Percentiles rank a stretch among this genome's conserved stretches.
These are phyloP conservation scores for Hawksworthiomyces lignivorus DNA, from an alignment of 2,329 filamentous ascomycete genomes.

Conservation along the genomic window DNA sequence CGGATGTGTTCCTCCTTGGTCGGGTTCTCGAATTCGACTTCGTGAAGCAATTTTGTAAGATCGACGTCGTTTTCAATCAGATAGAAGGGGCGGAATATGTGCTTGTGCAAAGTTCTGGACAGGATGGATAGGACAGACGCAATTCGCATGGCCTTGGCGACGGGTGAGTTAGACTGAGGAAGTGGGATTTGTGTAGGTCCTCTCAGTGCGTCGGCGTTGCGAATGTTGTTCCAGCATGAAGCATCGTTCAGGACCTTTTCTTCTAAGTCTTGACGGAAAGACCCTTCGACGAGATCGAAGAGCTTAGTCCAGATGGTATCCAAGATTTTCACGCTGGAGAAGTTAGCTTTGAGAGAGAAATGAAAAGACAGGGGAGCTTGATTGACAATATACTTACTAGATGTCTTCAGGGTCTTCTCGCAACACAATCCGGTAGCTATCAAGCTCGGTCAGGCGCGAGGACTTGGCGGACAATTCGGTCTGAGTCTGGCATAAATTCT, in stretches of 20 bases:
- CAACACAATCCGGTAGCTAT: slow-evolving; percentile 23
- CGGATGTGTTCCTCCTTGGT: slow-evolving; percentile 24
- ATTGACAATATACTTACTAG: slow-evolving; percentile 18
- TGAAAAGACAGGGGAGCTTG: not conserved
- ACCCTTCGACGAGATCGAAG: slow-evolving; percentile 23
- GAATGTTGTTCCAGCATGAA: slow-evolving; percentile 27
- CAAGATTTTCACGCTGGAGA: slow-evolving; percentile 23
- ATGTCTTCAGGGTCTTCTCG: slow-evolving; percentile 22
- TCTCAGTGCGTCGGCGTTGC: slow-evolving; percentile 24
- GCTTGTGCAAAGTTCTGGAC: slow-evolving; percentile 23
- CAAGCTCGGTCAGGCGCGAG: slow-evolving; percentile 20
- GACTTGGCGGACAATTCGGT: slow-evolving; percentile 17
- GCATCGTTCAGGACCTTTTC: slow-evolving; percentile 22
- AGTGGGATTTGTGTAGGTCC: slow-evolving; percentile 25
- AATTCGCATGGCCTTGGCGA: slow-evolving; percentile 30
- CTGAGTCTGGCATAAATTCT: slow-evolving; percentile 16
- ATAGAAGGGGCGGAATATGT: slow-evolving; percentile 29
- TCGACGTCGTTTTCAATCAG: slow-evolving; percentile 25
- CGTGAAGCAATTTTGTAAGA: slow-evolving; percentile 23
- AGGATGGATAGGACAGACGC: slow-evolving; percentile 26
- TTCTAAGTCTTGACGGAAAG: slow-evolving; percentile 26
- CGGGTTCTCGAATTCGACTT: slow-evolving; percentile 23
- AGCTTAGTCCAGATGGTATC: slow-evolving; percentile 28
- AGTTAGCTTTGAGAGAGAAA: not conserved
- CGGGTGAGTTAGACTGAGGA: slow-evolving; percentile 26